Evolutionary conservation across 257 asterid genomes (phyloP), one percentile per base, ranked within the genome.

Genomic region (Solanum chilense): DNA sequence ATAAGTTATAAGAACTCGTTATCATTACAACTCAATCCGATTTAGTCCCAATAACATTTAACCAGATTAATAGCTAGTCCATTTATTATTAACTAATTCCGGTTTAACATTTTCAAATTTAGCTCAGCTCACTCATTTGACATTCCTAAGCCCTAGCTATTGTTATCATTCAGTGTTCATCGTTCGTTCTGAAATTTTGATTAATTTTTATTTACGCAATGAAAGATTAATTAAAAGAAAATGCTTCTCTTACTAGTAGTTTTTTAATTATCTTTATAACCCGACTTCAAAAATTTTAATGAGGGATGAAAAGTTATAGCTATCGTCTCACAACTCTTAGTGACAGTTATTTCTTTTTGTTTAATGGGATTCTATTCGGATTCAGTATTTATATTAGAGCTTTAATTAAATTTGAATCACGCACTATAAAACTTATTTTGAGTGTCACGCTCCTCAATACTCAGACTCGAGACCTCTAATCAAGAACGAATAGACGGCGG

Each of bases 401-500:
- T 56, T 20, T 2, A 11, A 56, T 1, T 56, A 56, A 56, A 20
- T 42, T 42, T 56, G 5, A 10, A 56, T 56, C 25, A n/a, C 5
- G 0, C 11, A 18, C 2, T 20, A 7, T 56, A 20, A 0, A 20
- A 56, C 0, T 56, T 20, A 56, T 56, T 56, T 8, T 56, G 12
- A 20, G 11, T n/a, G 5, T 7, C 25, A 56, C 5, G 1, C n/a
- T 56, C 1, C 5, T 1, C 39, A 6, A 37, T 0, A 37, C 39
- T 37, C 7, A 37, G 39, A 37, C 39, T 5, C 7, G 0, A 56
- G 2, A 56, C 5, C 64, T 56, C 64, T 56, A 0, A 56, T 56
- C 1, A 56, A 56, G 9, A 20, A 20, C 7, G 12, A 1, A 20
- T 1, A 11, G 1, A 8, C 64, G 5, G 0, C 11, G 5, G 6